Percentiles rank a stretch among this genome's conserved stretches.
Conservation (phyloP, 2,329 filamentous ascomycete species). For the Botrytis paeoniae region DNA sequence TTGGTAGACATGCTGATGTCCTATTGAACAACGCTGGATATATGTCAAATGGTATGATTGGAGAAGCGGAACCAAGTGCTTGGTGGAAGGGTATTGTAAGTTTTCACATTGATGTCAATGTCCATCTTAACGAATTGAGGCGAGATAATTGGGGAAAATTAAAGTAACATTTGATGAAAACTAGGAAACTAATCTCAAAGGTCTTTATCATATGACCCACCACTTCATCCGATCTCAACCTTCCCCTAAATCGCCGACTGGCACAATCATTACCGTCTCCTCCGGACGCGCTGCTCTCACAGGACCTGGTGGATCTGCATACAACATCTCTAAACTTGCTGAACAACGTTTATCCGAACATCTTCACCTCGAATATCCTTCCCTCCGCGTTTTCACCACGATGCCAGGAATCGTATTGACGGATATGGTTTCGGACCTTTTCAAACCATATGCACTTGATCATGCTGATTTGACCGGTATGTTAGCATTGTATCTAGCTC, state of each 20-base stretch:
- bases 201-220: slow-evolving; percentile 14
- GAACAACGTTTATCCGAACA: slow-evolving; percentile 5
- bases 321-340: slow-evolving; percentile 4
- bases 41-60: slow-evolving; percentile 35
- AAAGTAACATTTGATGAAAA: not conserved
- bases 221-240: not conserved
- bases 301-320: not conserved
- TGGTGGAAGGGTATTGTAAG: slow-evolving; percentile 8
- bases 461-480: slow-evolving; percentile 37
- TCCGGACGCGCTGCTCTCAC: not conserved
- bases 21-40: slow-evolving; percentile 45
- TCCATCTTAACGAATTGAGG: not conserved
- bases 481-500: slow-evolving; percentile 36
- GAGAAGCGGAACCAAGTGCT: not conserved
- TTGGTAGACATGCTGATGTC: slow-evolving; percentile 38
- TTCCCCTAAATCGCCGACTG: not conserved
- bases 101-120: not conserved
- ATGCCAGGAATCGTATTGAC: slow-evolving; percentile 49
- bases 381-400: slow-evolving; percentile 44
- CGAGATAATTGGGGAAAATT: not conserved
- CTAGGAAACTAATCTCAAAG: slow-evolving; percentile 14
- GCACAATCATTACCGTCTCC: slow-evolving; percentile 2
- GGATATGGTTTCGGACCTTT: slow-evolving; percentile 39
- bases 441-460: slow-evolving; percentile 39
- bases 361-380: slow-evolving; percentile 41